These are phyloP conservation scores for Tolypocladium guangdongense DNA, from an alignment of 2,329 filamentous ascomycete genomes.

Conservation along the genomic window DNA sequence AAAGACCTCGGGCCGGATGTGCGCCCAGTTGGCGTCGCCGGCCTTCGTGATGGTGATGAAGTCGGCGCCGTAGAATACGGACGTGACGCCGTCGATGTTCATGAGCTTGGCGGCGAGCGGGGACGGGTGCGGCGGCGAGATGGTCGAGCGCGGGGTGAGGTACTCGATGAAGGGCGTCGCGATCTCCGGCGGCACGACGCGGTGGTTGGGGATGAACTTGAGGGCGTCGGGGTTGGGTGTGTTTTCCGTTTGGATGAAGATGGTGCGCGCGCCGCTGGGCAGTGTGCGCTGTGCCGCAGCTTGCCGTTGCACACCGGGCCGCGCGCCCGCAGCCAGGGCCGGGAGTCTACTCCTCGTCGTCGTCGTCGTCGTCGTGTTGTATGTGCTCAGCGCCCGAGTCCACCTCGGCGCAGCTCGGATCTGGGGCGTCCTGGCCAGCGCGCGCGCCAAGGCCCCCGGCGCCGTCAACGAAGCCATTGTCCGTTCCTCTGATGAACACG, in stretches of 20 bases:
- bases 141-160: constrained; percentile 74
- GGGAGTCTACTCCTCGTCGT: constrained; percentile 5
- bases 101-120: constrained; percentile 83
- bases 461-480: constrained; percentile 14
- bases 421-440: constrained; percentile 11
- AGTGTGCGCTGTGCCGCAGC: background rate
- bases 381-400: constrained; percentile 18
- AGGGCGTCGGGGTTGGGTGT: constrained; percentile 93
- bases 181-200: constrained; percentile 66
- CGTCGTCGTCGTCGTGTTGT: background rate
- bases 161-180: constrained; percentile 81
- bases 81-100: constrained; percentile 88
- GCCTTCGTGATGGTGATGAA: constrained; percentile 97
- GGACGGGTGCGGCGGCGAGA: constrained; percentile 81
- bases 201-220: constrained; percentile 90
- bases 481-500: background rate
- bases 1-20: constrained; percentile 92
- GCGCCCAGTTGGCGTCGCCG: constrained; percentile 79
- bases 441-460: constrained; percentile 12
- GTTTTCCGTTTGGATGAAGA: constrained; percentile 95
- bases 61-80: constrained; percentile 87
- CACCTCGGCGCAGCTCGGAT: constrained; percentile 13
- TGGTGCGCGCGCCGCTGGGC: constrained; percentile 47
- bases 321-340: constrained; percentile 9
- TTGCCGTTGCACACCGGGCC: constrained; percentile 2